Percentiles rank a stretch among this genome's conserved stretches.
Evolutionary conservation across 2,329 filamentous ascomycete species (phyloP).

Genomic region (Cyanodermella asteris): DNA sequence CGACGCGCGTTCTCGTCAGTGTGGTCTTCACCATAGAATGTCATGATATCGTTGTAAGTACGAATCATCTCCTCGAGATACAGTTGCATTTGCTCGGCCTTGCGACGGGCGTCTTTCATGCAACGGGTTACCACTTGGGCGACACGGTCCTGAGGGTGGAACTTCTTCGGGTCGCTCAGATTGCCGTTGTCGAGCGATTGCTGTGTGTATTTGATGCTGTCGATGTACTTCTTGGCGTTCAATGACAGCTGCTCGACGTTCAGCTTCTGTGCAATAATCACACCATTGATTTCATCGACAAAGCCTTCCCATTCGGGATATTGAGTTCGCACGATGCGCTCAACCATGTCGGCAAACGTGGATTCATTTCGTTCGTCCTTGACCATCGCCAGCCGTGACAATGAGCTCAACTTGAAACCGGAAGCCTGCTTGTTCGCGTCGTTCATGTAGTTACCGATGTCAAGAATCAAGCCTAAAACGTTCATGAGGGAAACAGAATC

Average conservation of each 20-base stretch:
- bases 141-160: slow-evolving; percentile 92
- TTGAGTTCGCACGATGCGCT: slow-evolving; percentile 87
- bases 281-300: slow-evolving; percentile 58
- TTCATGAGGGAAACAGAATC: slow-evolving; percentile 91
- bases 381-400: slow-evolving; percentile 84
- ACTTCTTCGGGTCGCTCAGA: slow-evolving; percentile 87
- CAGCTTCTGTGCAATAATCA: slow-evolving; percentile 64
- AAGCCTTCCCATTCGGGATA: slow-evolving; percentile 93
- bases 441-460: slow-evolving; percentile 99
- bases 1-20: slow-evolving; percentile 77
- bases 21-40: slow-evolving; percentile 87
- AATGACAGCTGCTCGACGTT: slow-evolving; percentile 79
- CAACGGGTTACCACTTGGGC: slow-evolving; percentile 72
- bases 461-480: slow-evolving; percentile 81
- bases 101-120: slow-evolving; percentile 92
- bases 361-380: slow-evolving; percentile 99
- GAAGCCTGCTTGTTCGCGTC: slow-evolving; percentile 95
- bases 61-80: slow-evolving; percentile 85
- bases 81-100: slow-evolving; percentile 85
- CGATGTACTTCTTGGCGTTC: slow-evolving; percentile 80
- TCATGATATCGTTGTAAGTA: slow-evolving; percentile 86
- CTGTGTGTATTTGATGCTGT: slow-evolving; percentile 87
- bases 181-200: slow-evolving; percentile 81
- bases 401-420: slow-evolving; percentile 91
- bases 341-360: slow-evolving; percentile 83